Conservation (phyloP, 116 monocot genomes). For the Cymodocea nodosa region DNA sequence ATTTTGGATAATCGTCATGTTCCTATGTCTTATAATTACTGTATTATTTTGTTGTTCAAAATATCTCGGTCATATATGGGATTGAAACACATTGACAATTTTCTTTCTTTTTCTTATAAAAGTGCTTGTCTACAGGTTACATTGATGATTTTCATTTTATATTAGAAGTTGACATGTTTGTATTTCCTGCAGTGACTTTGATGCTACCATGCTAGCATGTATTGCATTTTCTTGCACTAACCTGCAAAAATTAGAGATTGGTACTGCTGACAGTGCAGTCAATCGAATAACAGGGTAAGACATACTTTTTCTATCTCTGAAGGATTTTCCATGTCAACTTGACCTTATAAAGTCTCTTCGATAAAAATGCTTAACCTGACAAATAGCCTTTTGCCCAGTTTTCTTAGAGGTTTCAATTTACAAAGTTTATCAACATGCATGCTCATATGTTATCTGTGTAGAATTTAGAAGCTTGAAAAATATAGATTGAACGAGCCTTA, state of each 20-base stretch:
- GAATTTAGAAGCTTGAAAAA: no score
- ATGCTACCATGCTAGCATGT: slow-evolving; percentile 72
- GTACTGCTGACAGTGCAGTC: slow-evolving; percentile 28
- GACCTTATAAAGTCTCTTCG: background rate
- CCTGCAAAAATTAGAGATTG: slow-evolving; percentile 72
- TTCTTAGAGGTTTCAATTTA: no score
- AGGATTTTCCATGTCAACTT: background rate
- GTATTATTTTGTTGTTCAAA: no score
- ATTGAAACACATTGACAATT: background rate
- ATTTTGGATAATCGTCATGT: no score
- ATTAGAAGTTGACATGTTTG: background rate
- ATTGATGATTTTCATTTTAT: background rate
- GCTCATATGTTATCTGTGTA: no score
- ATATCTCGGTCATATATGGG: no score
- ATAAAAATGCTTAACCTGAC: no score
- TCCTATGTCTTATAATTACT: no score
- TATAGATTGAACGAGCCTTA: no score
- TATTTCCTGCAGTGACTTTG: slow-evolving; percentile 63
- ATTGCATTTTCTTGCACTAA: slow-evolving; percentile 87
- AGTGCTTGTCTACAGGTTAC: background rate
- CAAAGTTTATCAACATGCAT: no score
- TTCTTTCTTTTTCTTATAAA: background rate
- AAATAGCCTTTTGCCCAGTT: background rate
- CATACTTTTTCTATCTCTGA: background rate
- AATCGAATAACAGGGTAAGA: slow-evolving; percentile 77